Percentiles rank a stretch among this genome's conserved stretches.
Conservation (phyloP, 73 alveolate species). For the Paramecium primaurelia region DNA sequence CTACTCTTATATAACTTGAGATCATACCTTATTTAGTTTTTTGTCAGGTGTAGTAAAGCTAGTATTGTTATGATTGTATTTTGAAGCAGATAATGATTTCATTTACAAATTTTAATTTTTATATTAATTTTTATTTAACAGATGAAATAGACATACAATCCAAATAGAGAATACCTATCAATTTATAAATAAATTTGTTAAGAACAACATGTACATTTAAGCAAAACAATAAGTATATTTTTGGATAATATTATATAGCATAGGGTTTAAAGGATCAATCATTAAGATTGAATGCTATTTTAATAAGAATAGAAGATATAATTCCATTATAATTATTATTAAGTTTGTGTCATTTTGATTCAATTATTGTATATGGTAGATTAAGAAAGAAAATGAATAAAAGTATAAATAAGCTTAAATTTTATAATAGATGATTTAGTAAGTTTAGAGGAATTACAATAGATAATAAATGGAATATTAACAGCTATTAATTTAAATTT, state of each 20-base stretch:
- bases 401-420: background rate
- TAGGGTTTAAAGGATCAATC: conserved; percentile 10
- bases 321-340: conserved; percentile 13
- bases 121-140: conserved; percentile 4
- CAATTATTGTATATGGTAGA: background rate
- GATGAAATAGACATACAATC: background rate
- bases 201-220: conserved; percentile 12
- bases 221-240: conserved; percentile 13
- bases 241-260: background rate
- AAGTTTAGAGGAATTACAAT: background rate
- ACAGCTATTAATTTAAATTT: conserved; percentile 14
- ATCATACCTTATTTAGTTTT: background rate
- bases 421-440: background rate
- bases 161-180: conserved; percentile 19
- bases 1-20: conserved; percentile 12
- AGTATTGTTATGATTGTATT: background rate
- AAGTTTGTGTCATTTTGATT: background rate
- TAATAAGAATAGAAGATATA: conserved; percentile 7
- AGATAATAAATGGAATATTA: conserved; percentile 12
- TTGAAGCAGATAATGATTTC: background rate
- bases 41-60: background rate
- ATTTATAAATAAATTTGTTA: conserved; percentile 26
- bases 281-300: background rate
- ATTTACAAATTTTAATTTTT: background rate
- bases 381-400: conserved; percentile 37